Evolutionary conservation across 768 basidiomycete species (phyloP).

Genomic region (Scleroderma bovista): DNA sequence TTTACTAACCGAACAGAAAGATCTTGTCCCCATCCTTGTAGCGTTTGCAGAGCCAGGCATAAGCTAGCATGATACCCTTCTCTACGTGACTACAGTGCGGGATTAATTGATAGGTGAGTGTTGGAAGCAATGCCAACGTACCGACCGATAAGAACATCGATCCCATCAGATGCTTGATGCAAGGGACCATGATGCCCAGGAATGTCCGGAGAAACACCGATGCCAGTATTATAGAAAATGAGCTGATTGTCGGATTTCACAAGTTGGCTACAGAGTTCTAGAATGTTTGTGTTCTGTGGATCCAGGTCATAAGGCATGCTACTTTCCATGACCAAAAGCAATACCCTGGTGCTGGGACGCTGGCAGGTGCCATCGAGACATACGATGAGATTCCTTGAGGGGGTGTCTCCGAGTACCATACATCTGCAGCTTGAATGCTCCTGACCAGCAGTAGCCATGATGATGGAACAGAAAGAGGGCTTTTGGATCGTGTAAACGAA

Average conservation of each 20-base stretch:
- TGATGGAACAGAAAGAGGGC: neutral
- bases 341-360: slow-evolving; percentile 32
- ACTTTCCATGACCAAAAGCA: neutral
- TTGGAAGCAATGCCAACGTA: slow-evolving; percentile 9
- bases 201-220: slow-evolving; percentile 28
- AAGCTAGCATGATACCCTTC: slow-evolving; percentile 30
- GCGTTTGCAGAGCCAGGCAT: slow-evolving; percentile 37
- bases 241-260: slow-evolving; percentile 29
- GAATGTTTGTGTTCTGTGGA: slow-evolving; percentile 36
- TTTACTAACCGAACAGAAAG: slow-evolving; percentile 34
- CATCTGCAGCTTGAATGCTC: neutral
- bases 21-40: slow-evolving; percentile 35
- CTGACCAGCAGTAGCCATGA: neutral
- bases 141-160: slow-evolving; percentile 38
- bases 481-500: no score
- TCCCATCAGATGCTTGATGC: slow-evolving; percentile 16
- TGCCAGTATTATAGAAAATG: slow-evolving; percentile 38
- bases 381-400: slow-evolving; percentile 23
- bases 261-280: slow-evolving; percentile 34
- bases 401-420: neutral
- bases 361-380: slow-evolving; percentile 40
- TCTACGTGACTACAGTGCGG: slow-evolving; percentile 29
- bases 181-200: slow-evolving; percentile 6
- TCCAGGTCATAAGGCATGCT: neutral
- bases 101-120: neutral